Evolutionary conservation across 495 filamentous ascomycete species (phyloP).

Genomic region (Trichocladium uniseriatum): DNA sequence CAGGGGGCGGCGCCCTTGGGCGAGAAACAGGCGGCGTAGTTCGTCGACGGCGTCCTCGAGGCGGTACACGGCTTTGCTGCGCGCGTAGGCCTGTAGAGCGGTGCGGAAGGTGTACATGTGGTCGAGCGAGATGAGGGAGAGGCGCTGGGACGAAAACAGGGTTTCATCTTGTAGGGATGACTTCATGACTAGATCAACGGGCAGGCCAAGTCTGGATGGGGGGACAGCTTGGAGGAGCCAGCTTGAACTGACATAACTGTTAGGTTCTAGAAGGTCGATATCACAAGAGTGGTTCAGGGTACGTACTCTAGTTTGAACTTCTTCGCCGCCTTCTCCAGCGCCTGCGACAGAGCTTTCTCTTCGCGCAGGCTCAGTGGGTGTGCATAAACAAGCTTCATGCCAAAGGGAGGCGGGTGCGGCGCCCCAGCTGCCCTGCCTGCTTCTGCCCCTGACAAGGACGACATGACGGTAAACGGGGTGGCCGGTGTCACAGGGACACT

Average conservation of each 20-base stretch:
- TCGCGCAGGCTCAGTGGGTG: constrained; percentile 24
- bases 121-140: constrained; percentile 60
- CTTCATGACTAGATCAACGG: constrained; percentile 49
- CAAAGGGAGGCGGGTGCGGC: constrained; percentile 28
- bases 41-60: constrained; percentile 49
- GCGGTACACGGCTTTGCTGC: constrained; percentile 40
- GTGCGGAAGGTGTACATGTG: constrained; percentile 66
- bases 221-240: constrained; percentile 34
- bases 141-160: constrained; percentile 59
- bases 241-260: constrained; percentile 18
- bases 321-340: constrained; percentile 35
- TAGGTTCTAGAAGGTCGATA: not conserved
- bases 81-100: constrained; percentile 48
- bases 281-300: not conserved
- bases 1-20: constrained; percentile 49
- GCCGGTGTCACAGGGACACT: constrained; percentile 36
- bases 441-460: constrained; percentile 22
- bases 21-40: constrained; percentile 52
- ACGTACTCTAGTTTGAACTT: constrained; percentile 36
- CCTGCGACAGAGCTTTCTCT: constrained; percentile 31
- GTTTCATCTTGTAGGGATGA: constrained; percentile 61
- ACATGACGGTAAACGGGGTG: constrained; percentile 34
- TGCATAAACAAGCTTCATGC: constrained; percentile 30
- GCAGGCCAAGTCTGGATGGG: constrained; percentile 29
- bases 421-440: constrained; percentile 8